Evolutionary conservation across 768 basidiomycete species (phyloP).

Genomic region (Pisolithus marmoratus): DNA sequence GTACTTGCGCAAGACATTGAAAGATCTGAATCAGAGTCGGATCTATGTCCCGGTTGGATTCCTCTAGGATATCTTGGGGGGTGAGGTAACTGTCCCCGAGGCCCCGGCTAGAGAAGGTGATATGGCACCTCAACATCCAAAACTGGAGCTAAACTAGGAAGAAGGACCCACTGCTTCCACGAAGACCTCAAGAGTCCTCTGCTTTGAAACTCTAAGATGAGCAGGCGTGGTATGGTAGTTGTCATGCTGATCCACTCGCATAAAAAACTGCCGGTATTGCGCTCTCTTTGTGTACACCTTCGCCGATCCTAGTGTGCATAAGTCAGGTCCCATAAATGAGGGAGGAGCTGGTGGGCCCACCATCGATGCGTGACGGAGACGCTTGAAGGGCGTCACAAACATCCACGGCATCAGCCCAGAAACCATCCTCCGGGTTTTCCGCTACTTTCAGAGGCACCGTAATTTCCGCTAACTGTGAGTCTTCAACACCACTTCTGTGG

Average conservation of each 20-base stretch:
- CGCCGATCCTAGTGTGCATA: constrained; percentile 47
- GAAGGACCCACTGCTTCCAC: constrained; percentile 49
- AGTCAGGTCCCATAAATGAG: background rate
- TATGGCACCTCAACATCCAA: constrained; percentile 3
- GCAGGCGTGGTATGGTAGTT: constrained; percentile 45
- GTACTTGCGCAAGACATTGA: constrained; percentile 3
- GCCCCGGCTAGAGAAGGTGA: constrained; percentile 14
- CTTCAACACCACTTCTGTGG: constrained; percentile 44
- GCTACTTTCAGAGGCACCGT: constrained; percentile 48
- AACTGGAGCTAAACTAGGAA: background rate
- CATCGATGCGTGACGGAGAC: constrained; percentile 64
- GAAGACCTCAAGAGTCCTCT: constrained; percentile 51
- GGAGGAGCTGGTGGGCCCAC: constrained; percentile 27
- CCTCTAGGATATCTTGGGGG: constrained; percentile 11
- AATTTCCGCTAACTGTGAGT: constrained; percentile 62
- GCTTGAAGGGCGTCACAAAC: constrained; percentile 53
- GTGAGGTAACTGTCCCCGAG: constrained; percentile 23
- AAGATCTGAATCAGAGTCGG: constrained; percentile 17
- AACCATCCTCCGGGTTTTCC: constrained; percentile 48
- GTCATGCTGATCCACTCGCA: constrained; percentile 52
- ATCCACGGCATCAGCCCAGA: constrained; percentile 68
- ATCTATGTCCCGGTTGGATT: constrained; percentile 2
- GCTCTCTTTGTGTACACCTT: constrained; percentile 63
- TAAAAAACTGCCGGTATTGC: constrained; percentile 62
- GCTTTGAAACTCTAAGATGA: constrained; percentile 50